phyloP scores from a whole-genome alignment of 495 filamentous ascomycete genomes.

The Cercophora scortea region DNA sequence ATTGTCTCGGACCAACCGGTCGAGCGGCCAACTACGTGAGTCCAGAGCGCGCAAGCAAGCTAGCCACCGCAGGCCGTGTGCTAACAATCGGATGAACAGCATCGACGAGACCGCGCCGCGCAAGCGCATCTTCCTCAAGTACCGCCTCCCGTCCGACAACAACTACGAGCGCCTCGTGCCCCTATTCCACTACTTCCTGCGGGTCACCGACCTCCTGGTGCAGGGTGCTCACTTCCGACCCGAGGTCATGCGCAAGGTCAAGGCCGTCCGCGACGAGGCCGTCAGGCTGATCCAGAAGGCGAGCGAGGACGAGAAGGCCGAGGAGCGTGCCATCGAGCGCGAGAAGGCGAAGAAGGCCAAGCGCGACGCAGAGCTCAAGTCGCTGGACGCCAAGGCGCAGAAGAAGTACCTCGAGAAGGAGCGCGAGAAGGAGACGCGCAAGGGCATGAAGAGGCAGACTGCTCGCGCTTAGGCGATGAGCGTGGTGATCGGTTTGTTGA shows the following conservation, averaged over 20 bases:
- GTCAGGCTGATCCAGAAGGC: conserved; percentile 69
- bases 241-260: conserved; percentile 81
- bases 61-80: too few relatives aligned
- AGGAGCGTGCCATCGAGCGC: conserved; percentile 68
- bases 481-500: background rate
- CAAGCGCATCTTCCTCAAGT: conserved; percentile 77
- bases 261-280: conserved; percentile 71
- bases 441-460: conserved; percentile 61
- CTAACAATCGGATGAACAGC: conserved; percentile 31
- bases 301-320: conserved; percentile 88
- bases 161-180: conserved; percentile 61
- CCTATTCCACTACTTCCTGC: conserved; percentile 76
- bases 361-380: conserved; percentile 73
- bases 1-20: conserved; percentile 86
- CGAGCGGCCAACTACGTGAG: conserved; percentile 83
- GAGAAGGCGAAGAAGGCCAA: conserved; percentile 90
- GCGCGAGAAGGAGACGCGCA: conserved; percentile 71
- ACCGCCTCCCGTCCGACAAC: conserved; percentile 59
- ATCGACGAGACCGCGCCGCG: conserved; percentile 76
- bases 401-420: conserved; percentile 92
- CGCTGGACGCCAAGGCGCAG: conserved; percentile 87
- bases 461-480: conserved; percentile 29
- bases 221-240: conserved; percentile 73
- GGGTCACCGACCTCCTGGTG: conserved; percentile 73
- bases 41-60: background rate